phyloP scores from a whole-genome alignment of 1,284 basidiomycete species.

The Peniophora sp. region DNA sequence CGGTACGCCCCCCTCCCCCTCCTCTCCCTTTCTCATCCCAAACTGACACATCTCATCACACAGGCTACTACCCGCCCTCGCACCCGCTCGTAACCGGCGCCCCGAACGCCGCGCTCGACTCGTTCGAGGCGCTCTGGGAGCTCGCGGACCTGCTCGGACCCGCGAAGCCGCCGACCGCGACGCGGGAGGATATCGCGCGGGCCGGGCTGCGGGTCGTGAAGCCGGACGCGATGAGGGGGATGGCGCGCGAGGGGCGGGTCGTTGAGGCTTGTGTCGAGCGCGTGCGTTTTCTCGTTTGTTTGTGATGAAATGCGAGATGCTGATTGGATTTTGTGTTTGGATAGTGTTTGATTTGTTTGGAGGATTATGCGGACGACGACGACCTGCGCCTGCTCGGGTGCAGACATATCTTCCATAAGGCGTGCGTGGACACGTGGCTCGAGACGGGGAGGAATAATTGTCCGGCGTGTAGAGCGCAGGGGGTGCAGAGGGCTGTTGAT shows the following conservation, averaged over 20 bases:
- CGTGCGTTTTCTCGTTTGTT: slow-evolving; percentile 34
- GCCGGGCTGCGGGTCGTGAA: slow-evolving; percentile 71
- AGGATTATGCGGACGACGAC: slow-evolving; percentile 71
- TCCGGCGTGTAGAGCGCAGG: slow-evolving; percentile 77
- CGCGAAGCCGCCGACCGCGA: slow-evolving; percentile 72
- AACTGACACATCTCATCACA: not conserved
- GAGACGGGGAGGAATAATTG: slow-evolving; percentile 82
- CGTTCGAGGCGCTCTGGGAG: slow-evolving; percentile 71
- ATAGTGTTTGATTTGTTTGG: slow-evolving; percentile 76
- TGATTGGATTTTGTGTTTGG: slow-evolving; percentile 8
- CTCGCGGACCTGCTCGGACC: slow-evolving; percentile 73
- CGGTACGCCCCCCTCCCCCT: slow-evolving; percentile 30
- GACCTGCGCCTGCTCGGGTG: slow-evolving; percentile 75
- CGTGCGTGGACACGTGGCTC: slow-evolving; percentile 85
- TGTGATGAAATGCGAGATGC: not conserved
- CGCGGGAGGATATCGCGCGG: slow-evolving; percentile 74
- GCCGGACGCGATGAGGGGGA: slow-evolving; percentile 39
- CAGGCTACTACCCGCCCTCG: slow-evolving; percentile 81
- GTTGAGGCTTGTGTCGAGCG: slow-evolving; percentile 71
- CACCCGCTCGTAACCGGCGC: slow-evolving; percentile 78
- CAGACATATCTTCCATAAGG: slow-evolving; percentile 79
- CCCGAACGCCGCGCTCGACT: slow-evolving; percentile 50
- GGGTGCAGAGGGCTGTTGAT: slow-evolving; percentile 14
- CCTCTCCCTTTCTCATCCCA: not conserved
- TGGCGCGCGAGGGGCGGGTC: slow-evolving; percentile 54